Evolutionary conservation across 139 green algal genomes (phyloP).

Genomic region (Coelastrella sp.): DNA sequence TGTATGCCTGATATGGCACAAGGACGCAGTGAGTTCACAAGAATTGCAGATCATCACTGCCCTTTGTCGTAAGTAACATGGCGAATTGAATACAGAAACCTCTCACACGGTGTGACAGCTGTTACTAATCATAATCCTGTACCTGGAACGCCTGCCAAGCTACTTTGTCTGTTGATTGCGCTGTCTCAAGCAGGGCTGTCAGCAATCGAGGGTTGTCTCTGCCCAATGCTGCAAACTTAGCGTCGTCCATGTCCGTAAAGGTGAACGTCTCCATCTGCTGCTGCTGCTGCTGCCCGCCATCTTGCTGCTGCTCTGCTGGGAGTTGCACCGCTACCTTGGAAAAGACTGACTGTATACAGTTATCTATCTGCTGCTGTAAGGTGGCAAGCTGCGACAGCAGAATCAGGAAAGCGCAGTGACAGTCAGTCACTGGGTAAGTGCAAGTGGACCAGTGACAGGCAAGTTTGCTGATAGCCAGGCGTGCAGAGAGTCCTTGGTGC

Average conservation of each 20-base stretch:
- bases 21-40: too few species aligned
- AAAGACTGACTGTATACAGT: background rate
- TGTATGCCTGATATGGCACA: too few species aligned
- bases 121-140: background rate
- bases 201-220: conserved; percentile 42
- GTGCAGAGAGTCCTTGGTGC: too few species aligned
- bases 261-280: conserved; percentile 44
- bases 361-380: background rate
- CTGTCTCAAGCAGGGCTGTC: conserved; percentile 60
- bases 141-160: conserved; percentile 74
- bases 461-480: too few species aligned
- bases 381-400: background rate
- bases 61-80: too few species aligned
- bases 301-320: conserved; percentile 8
- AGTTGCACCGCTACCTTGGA: background rate
- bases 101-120: too few species aligned
- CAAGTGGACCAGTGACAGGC: too few species aligned
- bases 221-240: conserved; percentile 23
- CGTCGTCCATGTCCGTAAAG: conserved; percentile 32
- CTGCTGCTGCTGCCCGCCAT: conserved; percentile 21
- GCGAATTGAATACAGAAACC: too few species aligned
- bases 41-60: too few species aligned
- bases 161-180: conserved; percentile 54
- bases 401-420: background rate
- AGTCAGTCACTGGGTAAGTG: too few species aligned